Conservation (phyloP, 1,139 yeast genomes). For the Pneumocystis carinii region DNA sequence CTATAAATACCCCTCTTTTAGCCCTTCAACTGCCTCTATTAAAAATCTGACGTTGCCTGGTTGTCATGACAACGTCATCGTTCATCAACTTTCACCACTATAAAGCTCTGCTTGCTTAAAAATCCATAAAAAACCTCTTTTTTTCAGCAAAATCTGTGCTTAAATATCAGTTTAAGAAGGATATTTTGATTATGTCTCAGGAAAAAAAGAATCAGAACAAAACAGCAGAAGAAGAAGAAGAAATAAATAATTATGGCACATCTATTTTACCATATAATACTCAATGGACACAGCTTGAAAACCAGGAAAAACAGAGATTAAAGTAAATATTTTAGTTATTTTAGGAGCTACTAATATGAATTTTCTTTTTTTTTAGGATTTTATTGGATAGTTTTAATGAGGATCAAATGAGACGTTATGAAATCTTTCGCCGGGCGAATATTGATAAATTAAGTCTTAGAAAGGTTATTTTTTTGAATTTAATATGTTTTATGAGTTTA, state of each 20-base stretch:
- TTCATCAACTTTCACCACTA: too few species aligned
- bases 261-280: background rate
- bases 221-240: background rate
- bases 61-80: too few species aligned
- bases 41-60: too few species aligned
- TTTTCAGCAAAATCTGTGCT: too few species aligned
- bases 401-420: slow-evolving; percentile 81
- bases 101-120: too few species aligned
- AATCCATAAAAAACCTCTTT: too few species aligned
- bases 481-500: too few species aligned
- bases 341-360: slow-evolving; percentile 5
- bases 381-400: slow-evolving; percentile 58
- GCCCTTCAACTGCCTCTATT: too few species aligned
- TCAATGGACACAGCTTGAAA: background rate
- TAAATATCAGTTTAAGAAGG: too few species aligned
- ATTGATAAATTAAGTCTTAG: slow-evolving; percentile 67
- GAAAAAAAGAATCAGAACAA: background rate
- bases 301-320: background rate
- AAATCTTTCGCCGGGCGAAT: slow-evolving; percentile 71
- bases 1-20: too few species aligned
- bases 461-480: slow-evolving; percentile 24
- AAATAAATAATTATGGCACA: background rate
- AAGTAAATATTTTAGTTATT: background rate
- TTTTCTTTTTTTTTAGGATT: slow-evolving; percentile 26
- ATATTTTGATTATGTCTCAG: background rate